Conservation (phyloP, 805 yeast species). For the Metschnikowia continentalis region DNA sequence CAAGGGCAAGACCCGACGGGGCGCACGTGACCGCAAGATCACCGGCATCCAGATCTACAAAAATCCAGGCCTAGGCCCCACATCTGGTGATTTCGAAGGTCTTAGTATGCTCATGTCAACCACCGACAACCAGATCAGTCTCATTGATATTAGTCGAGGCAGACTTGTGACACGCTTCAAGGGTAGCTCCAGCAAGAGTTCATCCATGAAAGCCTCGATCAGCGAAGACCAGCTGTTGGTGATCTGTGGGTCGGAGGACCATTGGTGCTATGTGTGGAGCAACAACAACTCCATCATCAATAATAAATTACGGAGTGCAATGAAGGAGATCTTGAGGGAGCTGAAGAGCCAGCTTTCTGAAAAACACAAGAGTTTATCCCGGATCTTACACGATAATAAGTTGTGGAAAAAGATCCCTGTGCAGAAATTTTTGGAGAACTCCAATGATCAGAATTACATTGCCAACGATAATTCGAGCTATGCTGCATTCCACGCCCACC, state of each 20-base stretch:
- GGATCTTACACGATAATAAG: slow-evolving; percentile 26
- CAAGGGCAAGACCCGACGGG: slow-evolving; percentile 12
- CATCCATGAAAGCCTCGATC: slow-evolving; percentile 65
- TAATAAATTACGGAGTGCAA: slow-evolving; percentile 31
- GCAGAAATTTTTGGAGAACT: slow-evolving; percentile 25
- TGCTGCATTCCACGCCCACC: slow-evolving; percentile 74
- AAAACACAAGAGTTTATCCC: slow-evolving; percentile 26
- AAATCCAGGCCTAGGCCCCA: slow-evolving; percentile 13
- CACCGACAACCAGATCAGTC: slow-evolving; percentile 74
- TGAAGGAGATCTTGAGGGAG: slow-evolving; percentile 33
- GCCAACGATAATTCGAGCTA: slow-evolving; percentile 56
- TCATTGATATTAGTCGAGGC: slow-evolving; percentile 53
- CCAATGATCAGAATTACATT: slow-evolving; percentile 18
- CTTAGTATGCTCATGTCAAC: slow-evolving; percentile 58
- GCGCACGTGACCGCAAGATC: slow-evolving; percentile 44
- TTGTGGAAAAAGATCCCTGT: slow-evolving; percentile 24
- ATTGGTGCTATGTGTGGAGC: slow-evolving; percentile 82
- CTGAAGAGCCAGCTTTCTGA: slow-evolving; percentile 33
- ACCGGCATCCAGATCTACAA: slow-evolving; percentile 66
- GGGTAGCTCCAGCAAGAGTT: slow-evolving; percentile 67
- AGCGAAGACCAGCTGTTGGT: slow-evolving; percentile 57
- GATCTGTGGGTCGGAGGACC: slow-evolving; percentile 82
- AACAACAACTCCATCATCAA: slow-evolving; percentile 39
- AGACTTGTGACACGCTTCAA: slow-evolving; percentile 63
- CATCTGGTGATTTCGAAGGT: slow-evolving; percentile 6